A percentile compares a stretch with the other conserved stretches of the same genome.
These are phyloP conservation scores for Cladosporium austrohemisphaericum DNA, from an alignment of 2,329 filamentous ascomycete species.

Conservation along the genomic window DNA sequence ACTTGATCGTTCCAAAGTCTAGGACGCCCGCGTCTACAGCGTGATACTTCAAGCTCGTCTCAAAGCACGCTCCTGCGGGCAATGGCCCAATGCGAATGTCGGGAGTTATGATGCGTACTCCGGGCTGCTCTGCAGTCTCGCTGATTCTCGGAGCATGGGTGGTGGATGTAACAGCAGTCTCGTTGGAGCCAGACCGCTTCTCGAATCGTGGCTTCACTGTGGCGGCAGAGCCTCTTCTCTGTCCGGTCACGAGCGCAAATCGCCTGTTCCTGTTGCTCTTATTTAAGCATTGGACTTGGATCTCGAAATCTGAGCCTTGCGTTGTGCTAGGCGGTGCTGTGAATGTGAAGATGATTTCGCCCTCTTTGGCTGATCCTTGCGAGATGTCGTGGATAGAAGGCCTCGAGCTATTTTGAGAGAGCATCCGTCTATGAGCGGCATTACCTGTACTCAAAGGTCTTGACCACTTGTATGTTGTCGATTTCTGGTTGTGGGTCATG, in stretches of 20 bases:
- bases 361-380: conserved; percentile 15
- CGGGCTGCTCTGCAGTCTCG: conserved; percentile 55
- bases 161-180: conserved; percentile 18
- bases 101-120: conserved; percentile 70
- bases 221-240: conserved; percentile 6
- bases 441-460: conserved; percentile 18
- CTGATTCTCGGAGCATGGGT: conserved; percentile 20
- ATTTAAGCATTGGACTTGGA: conserved; percentile 74
- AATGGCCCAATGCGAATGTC: conserved; percentile 71
- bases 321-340: conserved; percentile 58
- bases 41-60: conserved; percentile 68
- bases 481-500: conserved; percentile 18
- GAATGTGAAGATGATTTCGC: conserved; percentile 71
- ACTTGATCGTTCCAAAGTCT: conserved; percentile 66
- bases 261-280: conserved; percentile 61
- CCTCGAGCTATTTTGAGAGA: conserved; percentile 1
- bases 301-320: conserved; percentile 65
- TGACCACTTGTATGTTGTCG: conserved; percentile 26
- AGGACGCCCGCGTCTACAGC: conserved; percentile 64
- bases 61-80: conserved; percentile 68
- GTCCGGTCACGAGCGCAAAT: conserved; percentile 61
- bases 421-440: conserved; percentile 1
- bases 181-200: conserved; percentile 3
- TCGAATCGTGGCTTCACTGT: conserved; percentile 3
- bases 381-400: conserved; percentile 16